Percentiles rank a stretch among this genome's conserved stretches.
Evolutionary conservation across 1,284 basidiomycete species (phyloP).

Genomic region (Ceratobasidium papillatum): DNA sequence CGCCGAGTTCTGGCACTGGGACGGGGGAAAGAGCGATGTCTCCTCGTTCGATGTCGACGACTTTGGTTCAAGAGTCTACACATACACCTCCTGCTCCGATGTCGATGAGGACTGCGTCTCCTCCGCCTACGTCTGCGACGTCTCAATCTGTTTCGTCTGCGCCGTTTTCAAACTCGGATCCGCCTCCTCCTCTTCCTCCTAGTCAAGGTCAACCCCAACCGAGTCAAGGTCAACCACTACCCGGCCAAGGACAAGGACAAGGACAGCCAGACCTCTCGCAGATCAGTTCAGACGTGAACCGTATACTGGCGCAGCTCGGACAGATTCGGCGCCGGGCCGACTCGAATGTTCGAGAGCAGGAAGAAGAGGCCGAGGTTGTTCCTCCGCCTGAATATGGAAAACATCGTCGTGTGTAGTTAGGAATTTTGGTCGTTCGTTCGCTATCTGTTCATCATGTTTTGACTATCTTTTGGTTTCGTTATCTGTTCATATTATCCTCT

Average conservation of each 20-base stretch:
- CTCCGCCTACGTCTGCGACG: background rate
- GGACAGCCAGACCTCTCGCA: slow-evolving; percentile 47
- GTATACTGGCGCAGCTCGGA: slow-evolving; percentile 34
- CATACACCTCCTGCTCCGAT: background rate
- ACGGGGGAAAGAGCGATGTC: background rate
- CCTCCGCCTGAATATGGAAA: slow-evolving; percentile 36
- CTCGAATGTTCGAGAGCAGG: background rate
- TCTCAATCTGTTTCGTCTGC: background rate
- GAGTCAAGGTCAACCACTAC: slow-evolving; percentile 61
- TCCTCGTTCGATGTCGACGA: background rate
- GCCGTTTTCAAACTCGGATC: slow-evolving; percentile 44
- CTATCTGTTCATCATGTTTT: background rate
- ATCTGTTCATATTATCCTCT: too few species aligned
- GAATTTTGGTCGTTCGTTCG: background rate
- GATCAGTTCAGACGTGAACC: slow-evolving; percentile 39
- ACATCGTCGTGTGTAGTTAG: slow-evolving; percentile 15
- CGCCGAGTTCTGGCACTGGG: background rate
- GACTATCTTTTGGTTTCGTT: background rate
- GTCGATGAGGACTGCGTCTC: background rate
- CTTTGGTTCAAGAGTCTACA: background rate
- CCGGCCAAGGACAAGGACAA: slow-evolving; percentile 64
- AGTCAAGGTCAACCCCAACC: slow-evolving; percentile 62
- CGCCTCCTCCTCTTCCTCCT: slow-evolving; percentile 54
- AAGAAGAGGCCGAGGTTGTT: background rate
- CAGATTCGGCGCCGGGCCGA: slow-evolving; percentile 32